These are phyloP conservation scores for Lactarius pseudohatsudake DNA, from an alignment of 768 basidiomycete genomes.

Conservation along the genomic window DNA sequence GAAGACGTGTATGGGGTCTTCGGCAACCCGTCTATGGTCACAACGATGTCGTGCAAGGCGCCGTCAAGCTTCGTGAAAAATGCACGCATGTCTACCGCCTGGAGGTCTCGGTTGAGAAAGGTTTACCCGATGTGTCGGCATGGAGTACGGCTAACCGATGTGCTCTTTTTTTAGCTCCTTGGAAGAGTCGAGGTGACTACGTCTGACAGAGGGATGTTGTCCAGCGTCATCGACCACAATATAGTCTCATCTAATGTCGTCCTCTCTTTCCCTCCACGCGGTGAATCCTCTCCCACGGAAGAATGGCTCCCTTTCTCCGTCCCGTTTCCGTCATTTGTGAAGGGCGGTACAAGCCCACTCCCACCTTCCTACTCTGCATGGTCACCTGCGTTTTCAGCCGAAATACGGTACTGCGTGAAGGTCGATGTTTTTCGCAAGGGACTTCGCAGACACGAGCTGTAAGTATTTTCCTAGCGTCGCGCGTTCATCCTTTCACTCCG, in stretches of 20 bases:
- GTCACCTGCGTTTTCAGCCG: conserved; percentile 34
- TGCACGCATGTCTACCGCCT: conserved; percentile 41
- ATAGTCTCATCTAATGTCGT: conserved; percentile 10
- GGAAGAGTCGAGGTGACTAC: conserved; percentile 39
- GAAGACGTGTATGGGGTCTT: conserved; percentile 41
- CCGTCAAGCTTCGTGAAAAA: conserved; percentile 38
- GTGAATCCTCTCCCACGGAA: conserved; percentile 21
- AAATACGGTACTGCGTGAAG: conserved; percentile 41
- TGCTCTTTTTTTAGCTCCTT: conserved; percentile 37
- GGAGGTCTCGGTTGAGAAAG: conserved; percentile 39
- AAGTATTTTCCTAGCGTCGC: conserved; percentile 26
- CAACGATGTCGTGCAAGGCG: conserved; percentile 43
- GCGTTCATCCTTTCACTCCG: conserved; percentile 4
- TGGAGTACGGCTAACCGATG: conserved; percentile 5
- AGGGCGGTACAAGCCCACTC: conserved; percentile 34
- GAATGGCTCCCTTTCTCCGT: conserved; percentile 38
- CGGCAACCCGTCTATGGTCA: conserved; percentile 44
- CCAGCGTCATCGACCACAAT: conserved; percentile 15
- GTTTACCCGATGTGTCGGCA: not conserved
- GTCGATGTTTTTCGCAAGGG: conserved; percentile 43
- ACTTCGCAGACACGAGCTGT: conserved; percentile 44
- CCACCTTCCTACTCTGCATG: conserved; percentile 43
- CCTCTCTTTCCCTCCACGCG: conserved; percentile 18
- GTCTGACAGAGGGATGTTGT: conserved; percentile 34
- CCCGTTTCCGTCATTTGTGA: conserved; percentile 40